A percentile compares a stretch with the other conserved stretches of the same genome.
Conservation (phyloP, 1,284 basidiomycete species). For the Trichosporon coremiiforme region DNA sequence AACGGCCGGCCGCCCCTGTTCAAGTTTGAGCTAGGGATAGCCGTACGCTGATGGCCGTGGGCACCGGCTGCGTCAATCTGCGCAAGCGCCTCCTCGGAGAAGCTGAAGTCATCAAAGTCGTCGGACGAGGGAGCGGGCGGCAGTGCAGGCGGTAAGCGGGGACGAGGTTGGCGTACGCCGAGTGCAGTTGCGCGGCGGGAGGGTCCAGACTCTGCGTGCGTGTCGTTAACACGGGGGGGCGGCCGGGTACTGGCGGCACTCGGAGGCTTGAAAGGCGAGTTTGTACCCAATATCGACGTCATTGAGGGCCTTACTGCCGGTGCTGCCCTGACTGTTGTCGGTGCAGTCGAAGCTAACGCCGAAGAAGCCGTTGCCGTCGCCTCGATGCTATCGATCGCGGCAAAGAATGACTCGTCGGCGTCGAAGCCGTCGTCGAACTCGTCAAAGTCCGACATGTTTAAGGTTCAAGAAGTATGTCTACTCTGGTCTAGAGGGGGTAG, state of each 20-base stretch:
- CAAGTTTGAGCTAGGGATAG: neutral
- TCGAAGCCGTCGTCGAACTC: conserved; percentile 44
- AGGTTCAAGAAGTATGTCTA: neutral
- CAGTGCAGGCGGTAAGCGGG: neutral
- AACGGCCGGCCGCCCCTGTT: conserved; percentile 20
- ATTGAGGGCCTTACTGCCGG: neutral
- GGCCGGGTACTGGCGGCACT: neutral
- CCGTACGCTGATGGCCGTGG: neutral
- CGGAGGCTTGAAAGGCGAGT: conserved; percentile 16
- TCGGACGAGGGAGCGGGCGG: conserved; percentile 31
- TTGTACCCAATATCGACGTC: neutral
- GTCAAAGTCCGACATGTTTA: conserved; percentile 28
- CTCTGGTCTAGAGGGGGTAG: neutral
- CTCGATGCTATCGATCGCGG: conserved; percentile 45
- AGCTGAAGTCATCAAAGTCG: conserved; percentile 34
- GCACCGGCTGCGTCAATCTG: conserved; percentile 32
- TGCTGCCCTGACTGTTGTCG: neutral
- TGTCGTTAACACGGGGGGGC: neutral
- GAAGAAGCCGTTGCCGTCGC: conserved; percentile 31
- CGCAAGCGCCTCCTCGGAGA: conserved; percentile 30
- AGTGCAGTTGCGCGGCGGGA: conserved; percentile 24
- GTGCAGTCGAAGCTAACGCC: neutral
- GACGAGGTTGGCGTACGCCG: conserved; percentile 23
- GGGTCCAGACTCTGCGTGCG: conserved; percentile 22
- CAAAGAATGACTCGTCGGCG: conserved; percentile 49